A percentile compares a stretch with the other conserved stretches of the same genome.
These are phyloP conservation scores for Seiridium unicorne DNA, from an alignment of 2,329 filamentous ascomycete genomes.

Conservation along the genomic window DNA sequence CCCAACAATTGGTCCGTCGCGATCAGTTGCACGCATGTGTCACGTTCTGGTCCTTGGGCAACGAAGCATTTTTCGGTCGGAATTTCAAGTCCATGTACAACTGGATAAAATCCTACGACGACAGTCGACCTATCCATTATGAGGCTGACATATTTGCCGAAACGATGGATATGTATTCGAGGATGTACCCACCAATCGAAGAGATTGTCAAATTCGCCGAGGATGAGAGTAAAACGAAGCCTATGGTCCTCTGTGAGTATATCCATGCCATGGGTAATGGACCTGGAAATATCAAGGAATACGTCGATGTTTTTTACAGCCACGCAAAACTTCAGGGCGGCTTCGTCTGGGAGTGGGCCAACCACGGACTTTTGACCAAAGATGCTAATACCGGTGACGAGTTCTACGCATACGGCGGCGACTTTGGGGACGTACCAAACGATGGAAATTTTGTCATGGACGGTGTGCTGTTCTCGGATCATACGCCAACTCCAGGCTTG, in stretches of 20 bases:
- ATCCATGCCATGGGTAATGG: conserved; percentile 66
- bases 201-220: conserved; percentile 33
- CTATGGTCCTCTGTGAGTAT: conserved; percentile 51
- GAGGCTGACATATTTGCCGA: conserved; percentile 57
- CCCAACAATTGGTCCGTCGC: conserved; percentile 59
- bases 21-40: conserved; percentile 66
- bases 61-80: conserved; percentile 65
- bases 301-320: conserved; percentile 58
- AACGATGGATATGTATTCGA: conserved; percentile 58
- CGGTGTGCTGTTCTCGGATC: conserved; percentile 45
- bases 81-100: conserved; percentile 65
- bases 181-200: conserved; percentile 57
- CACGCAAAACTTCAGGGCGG: conserved; percentile 60
- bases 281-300: conserved; percentile 64
- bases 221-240: conserved; percentile 39
- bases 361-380: conserved; percentile 47
- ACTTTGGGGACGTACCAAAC: conserved; percentile 57
- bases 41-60: conserved; percentile 66
- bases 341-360: conserved; percentile 61
- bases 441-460: conserved; percentile 55
- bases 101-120: conserved; percentile 54
- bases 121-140: conserved; percentile 58
- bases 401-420: conserved; percentile 54
- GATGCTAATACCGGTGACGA: conserved; percentile 36
- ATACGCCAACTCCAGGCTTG: conserved; percentile 42